Conservation (phyloP, 2,329 filamentous ascomycete species). For the Alternaria gansuensis region DNA sequence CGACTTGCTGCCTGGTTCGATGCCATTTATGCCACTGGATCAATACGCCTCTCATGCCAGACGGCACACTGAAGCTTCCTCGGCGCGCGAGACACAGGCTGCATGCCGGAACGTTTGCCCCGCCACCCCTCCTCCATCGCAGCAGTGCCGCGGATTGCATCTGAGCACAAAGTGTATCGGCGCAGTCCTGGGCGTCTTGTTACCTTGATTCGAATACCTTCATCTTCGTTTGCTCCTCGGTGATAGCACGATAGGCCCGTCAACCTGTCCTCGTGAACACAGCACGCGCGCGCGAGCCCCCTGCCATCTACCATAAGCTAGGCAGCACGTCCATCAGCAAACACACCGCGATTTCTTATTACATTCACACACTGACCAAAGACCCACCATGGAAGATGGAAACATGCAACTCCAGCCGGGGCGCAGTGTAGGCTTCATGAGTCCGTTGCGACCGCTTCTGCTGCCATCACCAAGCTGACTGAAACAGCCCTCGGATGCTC, state of each 20-base stretch:
- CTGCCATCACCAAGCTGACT: slow-evolving; percentile 22
- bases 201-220: neutral
- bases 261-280: slow-evolving; percentile 38
- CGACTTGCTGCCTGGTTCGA: neutral
- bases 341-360: slow-evolving; percentile 2
- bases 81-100: neutral
- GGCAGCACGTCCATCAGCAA: slow-evolving; percentile 19
- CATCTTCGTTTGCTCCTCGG: neutral
- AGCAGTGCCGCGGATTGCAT: neutral
- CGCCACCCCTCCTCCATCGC: slow-evolving; percentile 26
- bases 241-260: slow-evolving; percentile 3
- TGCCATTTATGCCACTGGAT: neutral
- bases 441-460: slow-evolving; percentile 32
- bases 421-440: slow-evolving; percentile 53
- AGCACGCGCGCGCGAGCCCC: slow-evolving; percentile 30
- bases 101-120: slow-evolving; percentile 16
- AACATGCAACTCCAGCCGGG: slow-evolving; percentile 44
- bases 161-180: neutral
- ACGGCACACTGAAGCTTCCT: neutral
- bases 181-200: neutral
- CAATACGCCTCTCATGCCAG: neutral
- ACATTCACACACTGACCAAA: neutral
- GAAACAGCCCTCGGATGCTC: slow-evolving; percentile 82
- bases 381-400: slow-evolving; percentile 42
- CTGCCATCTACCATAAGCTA: slow-evolving; percentile 20